Evolutionary conservation across 345 rosid genomes (phyloP).

Genomic region (Eucalyptus decipiens): DNA sequence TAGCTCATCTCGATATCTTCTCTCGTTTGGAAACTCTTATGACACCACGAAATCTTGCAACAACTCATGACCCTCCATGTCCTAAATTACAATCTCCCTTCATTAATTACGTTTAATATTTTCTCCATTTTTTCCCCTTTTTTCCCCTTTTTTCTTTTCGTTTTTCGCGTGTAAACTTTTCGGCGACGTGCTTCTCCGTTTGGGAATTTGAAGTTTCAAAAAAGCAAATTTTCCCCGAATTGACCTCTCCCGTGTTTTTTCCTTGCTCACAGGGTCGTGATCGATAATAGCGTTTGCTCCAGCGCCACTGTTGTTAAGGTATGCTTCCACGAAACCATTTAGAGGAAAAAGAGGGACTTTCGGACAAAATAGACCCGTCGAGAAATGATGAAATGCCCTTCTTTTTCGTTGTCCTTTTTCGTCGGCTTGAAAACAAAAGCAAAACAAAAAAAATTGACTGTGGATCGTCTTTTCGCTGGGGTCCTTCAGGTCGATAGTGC

Average conservation of each 20-base stretch:
- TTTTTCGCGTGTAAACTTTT: background rate
- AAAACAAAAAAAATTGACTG: background rate
- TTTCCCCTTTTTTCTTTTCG: background rate
- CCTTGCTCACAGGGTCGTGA: slow-evolving; percentile 58
- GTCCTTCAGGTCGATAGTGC: slow-evolving; percentile 78
- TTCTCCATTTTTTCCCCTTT: background rate
- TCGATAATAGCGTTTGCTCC: slow-evolving; percentile 86
- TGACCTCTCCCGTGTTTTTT: background rate
- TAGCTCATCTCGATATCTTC: background rate
- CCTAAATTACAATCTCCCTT: background rate
- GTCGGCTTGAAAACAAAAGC: background rate
- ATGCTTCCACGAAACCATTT: slow-evolving; percentile 29
- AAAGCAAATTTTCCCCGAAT: background rate
- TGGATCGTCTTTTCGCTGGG: background rate
- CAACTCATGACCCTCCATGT: background rate
- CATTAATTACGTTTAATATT: background rate
- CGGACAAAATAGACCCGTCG: background rate
- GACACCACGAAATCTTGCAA: background rate
- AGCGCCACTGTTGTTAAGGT: slow-evolving; percentile 90
- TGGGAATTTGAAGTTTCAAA: background rate
- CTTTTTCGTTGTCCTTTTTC: background rate
- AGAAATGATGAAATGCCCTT: background rate
- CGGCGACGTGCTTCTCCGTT: background rate
- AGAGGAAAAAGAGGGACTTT: background rate
- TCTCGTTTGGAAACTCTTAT: background rate